Evolutionary conservation across 2,329 filamentous ascomycete species (phyloP).

Genomic region (Daldinia sp.): DNA sequence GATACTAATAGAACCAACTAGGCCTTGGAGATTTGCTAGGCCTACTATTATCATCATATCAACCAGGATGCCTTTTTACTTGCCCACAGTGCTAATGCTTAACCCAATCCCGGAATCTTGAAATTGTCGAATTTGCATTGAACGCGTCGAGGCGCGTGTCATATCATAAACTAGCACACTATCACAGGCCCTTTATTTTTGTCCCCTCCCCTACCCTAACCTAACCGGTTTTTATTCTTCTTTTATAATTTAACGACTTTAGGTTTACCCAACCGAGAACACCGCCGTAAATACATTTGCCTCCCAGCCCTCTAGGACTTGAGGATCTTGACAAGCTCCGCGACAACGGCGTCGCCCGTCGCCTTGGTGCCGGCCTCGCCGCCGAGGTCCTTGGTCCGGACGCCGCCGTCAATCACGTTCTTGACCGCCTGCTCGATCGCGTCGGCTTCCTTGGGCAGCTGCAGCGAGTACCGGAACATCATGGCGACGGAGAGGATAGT

Average conservation of each 20-base stretch:
- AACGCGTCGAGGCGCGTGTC: constrained; percentile 12
- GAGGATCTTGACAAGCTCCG: constrained; percentile 78
- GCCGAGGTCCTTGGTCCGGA: constrained; percentile 87
- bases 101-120: not conserved
- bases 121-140: constrained; percentile 12
- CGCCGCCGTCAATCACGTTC: constrained; percentile 80
- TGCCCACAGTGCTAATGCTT: not conserved
- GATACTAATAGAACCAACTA: not conserved
- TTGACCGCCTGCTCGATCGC: constrained; percentile 85
- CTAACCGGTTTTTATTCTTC: constrained; percentile 3
- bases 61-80: not conserved
- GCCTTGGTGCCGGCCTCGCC: constrained; percentile 79
- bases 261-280: not conserved
- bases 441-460: constrained; percentile 79
- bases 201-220: not conserved
- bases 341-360: constrained; percentile 82
- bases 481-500: constrained; percentile 93
- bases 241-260: constrained; percentile 4
- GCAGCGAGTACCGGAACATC: constrained; percentile 95
- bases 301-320: constrained; percentile 52
- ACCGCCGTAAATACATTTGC: not conserved
- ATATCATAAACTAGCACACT: not conserved
- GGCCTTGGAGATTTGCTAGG: not conserved
- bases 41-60: not conserved
- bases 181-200: constrained; percentile 7